These are phyloP conservation scores for Cylindricascospora bacillispora DNA, from an alignment of 1,139 yeast species.

Conservation along the genomic window DNA sequence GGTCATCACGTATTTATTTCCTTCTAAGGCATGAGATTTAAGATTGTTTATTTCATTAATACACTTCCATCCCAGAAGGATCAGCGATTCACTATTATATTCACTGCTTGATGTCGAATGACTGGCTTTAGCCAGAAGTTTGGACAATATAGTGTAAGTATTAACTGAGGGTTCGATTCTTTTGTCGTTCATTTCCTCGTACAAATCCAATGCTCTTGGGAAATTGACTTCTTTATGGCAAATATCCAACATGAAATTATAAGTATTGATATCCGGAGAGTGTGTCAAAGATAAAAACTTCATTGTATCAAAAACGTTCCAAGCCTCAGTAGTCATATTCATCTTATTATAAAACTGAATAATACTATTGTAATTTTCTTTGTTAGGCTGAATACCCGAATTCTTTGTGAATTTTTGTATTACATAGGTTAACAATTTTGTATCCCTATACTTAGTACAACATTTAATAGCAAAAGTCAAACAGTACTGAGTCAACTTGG, in stretches of 20 bases:
- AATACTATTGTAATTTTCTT: slow-evolving; percentile 48
- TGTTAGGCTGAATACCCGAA: slow-evolving; percentile 40
- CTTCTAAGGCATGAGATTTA: slow-evolving; percentile 18
- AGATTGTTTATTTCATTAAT: slow-evolving; percentile 50
- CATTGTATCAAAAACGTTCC: slow-evolving; percentile 70
- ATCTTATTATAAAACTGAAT: slow-evolving; percentile 53
- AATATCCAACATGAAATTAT: slow-evolving; percentile 57
- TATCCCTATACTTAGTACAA: slow-evolving; percentile 26
- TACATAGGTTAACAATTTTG: slow-evolving; percentile 37
- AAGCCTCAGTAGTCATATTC: slow-evolving; percentile 47
- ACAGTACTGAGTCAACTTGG: slow-evolving; percentile 14
- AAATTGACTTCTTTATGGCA: slow-evolving; percentile 49
- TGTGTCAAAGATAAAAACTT: slow-evolving; percentile 56
- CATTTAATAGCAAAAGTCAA: slow-evolving; percentile 30
- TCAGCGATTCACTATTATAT: slow-evolving; percentile 19
- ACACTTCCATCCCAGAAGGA: slow-evolving; percentile 52
- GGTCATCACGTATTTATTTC: slow-evolving; percentile 44
- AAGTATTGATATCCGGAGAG: slow-evolving; percentile 55
- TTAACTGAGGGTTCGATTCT: slow-evolving; percentile 34
- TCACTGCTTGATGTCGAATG: slow-evolving; percentile 27
- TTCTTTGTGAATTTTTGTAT: slow-evolving; percentile 15
- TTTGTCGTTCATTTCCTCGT: slow-evolving; percentile 49
- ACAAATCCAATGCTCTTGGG: slow-evolving; percentile 65
- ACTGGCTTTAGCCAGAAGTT: slow-evolving; percentile 66
- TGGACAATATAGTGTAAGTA: slow-evolving; percentile 53